Percentiles rank a stretch among this genome's conserved stretches.
Evolutionary conservation across 768 basidiomycete species (phyloP).

Genomic region (Ramaria sp.): DNA sequence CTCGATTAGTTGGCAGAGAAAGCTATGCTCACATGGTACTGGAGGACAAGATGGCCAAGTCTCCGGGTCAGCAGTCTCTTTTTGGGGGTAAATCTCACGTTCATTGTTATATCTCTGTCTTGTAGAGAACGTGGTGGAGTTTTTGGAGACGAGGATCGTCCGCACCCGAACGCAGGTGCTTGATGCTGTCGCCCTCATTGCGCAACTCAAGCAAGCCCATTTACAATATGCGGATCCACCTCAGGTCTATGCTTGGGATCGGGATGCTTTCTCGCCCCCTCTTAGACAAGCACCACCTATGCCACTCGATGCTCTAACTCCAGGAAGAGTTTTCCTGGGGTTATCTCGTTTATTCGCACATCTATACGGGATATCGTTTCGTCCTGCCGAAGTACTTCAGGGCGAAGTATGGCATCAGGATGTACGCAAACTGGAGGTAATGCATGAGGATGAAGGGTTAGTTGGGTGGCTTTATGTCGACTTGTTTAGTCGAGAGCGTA

Average conservation of each 20-base stretch:
- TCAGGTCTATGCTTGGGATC: conserved; percentile 88
- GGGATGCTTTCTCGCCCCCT: conserved; percentile 84
- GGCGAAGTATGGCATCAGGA: conserved; percentile 88
- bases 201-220: conserved; percentile 64
- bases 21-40: conserved; percentile 85
- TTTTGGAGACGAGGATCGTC: conserved; percentile 70
- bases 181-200: conserved; percentile 56
- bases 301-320: conserved; percentile 63
- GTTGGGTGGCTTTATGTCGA: conserved; percentile 96
- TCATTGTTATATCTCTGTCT: background rate
- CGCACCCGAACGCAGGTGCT: conserved; percentile 73
- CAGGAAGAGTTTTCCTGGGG: conserved; percentile 87
- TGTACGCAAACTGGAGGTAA: conserved; percentile 86
- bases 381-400: conserved; percentile 51
- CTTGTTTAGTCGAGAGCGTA: conserved; percentile 74
- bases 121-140: conserved; percentile 71
- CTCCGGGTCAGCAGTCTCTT: conserved; percentile 46
- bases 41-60: conserved; percentile 95
- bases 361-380: conserved; percentile 78
- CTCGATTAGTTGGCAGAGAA: conserved; percentile 70
- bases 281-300: conserved; percentile 68
- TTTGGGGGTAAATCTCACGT: background rate
- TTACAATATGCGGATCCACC: conserved; percentile 33
- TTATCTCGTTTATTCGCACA: conserved; percentile 81
- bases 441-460: conserved; percentile 78